Base-by-base conservation (phyloP, 306 rosid genomes). In the Phaseolus lunatus region DNA sequence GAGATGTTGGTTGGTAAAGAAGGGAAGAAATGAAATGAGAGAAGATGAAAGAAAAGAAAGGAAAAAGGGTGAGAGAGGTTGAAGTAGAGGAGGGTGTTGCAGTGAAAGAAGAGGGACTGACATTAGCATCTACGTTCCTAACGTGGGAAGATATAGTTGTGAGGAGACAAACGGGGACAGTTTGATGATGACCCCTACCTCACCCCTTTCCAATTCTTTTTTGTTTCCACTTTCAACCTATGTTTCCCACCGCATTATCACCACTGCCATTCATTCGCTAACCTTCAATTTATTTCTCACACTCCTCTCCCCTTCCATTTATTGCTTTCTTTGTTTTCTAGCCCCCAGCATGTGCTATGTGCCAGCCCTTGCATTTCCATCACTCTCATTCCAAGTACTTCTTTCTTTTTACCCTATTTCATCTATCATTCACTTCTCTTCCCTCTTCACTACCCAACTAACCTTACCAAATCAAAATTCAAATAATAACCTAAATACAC, bases 91-190 rank as follows among this genome's bases (percentile, higher is more conserved):
- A 65, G 19, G 67, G 22, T 20, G 61, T 15, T 54, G 61, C 5
- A 57, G 19, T 24, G 65, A 58, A 58, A 58, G 66, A 59, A 59
- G 43, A 7, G 43, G 13, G 23, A 44, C 41, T 49, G 48, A 75
- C 77, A 81, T 52, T 67, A 50, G 27, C 29, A 43, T 75, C 77
- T 80, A 84, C 88, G 77, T 74, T 80, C 76, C 24, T 83, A 94
- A 92, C 95, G 96, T 89, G 97, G 75, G 74, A 83, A 82, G 93
- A 88, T 84, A 91, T 87, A 84, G 85, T 80, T 57, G 85, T 73
- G 81, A 78, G 97, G 91, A 86, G 96, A 87, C 98, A 89, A 72
- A 67, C 70, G 7, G 95, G 91, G 92, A 85, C 96, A 67, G 47
- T 37, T 12, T 68, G 90, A 92, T 80, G 31, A 80, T 80, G 91